Percentiles rank a stretch among this genome's conserved stretches.
These are phyloP conservation scores for Epichloe sibirici DNA, from an alignment of 2,329 filamentous ascomycete genomes.

Conservation along the genomic window DNA sequence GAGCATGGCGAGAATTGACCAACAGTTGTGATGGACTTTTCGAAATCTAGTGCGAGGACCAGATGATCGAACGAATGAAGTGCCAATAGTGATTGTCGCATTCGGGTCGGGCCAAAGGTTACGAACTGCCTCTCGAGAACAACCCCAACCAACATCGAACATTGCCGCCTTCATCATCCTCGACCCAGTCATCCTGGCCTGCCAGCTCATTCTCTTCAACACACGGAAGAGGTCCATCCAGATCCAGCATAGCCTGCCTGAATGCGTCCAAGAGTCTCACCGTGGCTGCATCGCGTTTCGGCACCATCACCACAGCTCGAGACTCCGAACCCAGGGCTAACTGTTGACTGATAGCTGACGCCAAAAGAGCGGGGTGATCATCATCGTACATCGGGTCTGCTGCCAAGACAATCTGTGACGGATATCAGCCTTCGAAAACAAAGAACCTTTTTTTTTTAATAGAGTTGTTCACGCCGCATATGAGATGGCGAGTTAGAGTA, in stretches of 20 bases:
- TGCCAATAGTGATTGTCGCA: too few relatives aligned
- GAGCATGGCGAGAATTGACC: background rate
- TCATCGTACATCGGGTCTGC: slow-evolving; percentile 84
- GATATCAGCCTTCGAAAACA: background rate
- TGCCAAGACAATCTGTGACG: slow-evolving; percentile 56
- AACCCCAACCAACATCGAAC: slow-evolving; percentile 61
- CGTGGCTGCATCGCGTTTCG: slow-evolving; percentile 59
- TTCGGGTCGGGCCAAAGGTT: background rate
- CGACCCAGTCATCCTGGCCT: slow-evolving; percentile 64
- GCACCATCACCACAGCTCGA: slow-evolving; percentile 68
- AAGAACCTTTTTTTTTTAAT: too few relatives aligned
- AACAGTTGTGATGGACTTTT: too few relatives aligned
- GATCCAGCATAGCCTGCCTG: slow-evolving; percentile 42
- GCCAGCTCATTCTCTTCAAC: slow-evolving; percentile 49
- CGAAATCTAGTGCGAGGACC: too few relatives aligned
- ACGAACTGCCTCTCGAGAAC: slow-evolving; percentile 26
- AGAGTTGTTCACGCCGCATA: too few relatives aligned
- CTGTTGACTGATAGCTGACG: slow-evolving; percentile 56
- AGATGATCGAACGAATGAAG: too few relatives aligned
- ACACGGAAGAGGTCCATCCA: slow-evolving; percentile 34
- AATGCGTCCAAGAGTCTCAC: slow-evolving; percentile 51
- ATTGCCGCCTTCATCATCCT: slow-evolving; percentile 31
- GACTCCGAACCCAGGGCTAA: slow-evolving; percentile 44
- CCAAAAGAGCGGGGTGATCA: slow-evolving; percentile 64
- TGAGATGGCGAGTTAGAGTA: too few relatives aligned